phyloP scores from a whole-genome alignment of 768 basidiomycete species.

The Boletus speciosus region DNA sequence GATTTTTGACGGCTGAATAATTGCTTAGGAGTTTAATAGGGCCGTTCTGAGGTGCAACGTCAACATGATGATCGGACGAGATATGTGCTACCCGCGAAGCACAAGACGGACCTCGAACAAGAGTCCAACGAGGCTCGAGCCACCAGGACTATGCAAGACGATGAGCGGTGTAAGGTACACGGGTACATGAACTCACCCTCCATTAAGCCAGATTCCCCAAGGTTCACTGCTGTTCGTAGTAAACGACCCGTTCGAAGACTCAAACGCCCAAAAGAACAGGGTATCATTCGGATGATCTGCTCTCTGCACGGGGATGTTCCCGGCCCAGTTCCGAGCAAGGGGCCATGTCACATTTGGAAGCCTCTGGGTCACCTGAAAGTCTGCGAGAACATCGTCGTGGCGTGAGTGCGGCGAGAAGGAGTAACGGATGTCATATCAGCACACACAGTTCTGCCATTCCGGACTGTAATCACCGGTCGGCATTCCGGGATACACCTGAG shows the following conservation, averaged over 20 bases:
- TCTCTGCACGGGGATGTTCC: slow-evolving; percentile 60
- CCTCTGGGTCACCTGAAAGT: slow-evolving; percentile 52
- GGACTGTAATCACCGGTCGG: slow-evolving; percentile 47
- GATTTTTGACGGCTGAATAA: slow-evolving; percentile 45
- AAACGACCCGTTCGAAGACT: slow-evolving; percentile 53
- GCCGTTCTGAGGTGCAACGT: slow-evolving; percentile 47
- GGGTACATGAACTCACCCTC: slow-evolving; percentile 43
- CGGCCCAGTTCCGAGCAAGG: slow-evolving; percentile 50
- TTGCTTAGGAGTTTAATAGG: slow-evolving; percentile 56
- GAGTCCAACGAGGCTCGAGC: slow-evolving; percentile 60
- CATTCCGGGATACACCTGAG: slow-evolving; percentile 42
- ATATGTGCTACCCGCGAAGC: neutral
- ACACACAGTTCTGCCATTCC: slow-evolving; percentile 59
- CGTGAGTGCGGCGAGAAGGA: neutral
- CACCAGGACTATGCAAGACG: slow-evolving; percentile 47
- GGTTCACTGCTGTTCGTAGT: slow-evolving; percentile 45
- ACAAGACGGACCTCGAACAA: slow-evolving; percentile 50
- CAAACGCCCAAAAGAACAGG: slow-evolving; percentile 63
- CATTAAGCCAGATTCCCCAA: slow-evolving; percentile 73
- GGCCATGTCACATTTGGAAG: slow-evolving; percentile 59
- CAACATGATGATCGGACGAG: neutral
- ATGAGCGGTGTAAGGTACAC: neutral
- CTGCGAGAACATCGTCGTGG: slow-evolving; percentile 29
- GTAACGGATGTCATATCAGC: neutral
- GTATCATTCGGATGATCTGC: slow-evolving; percentile 59